Conservation (phyloP, 2,329 filamentous ascomycete genomes). For the Exserohilum turcica region DNA sequence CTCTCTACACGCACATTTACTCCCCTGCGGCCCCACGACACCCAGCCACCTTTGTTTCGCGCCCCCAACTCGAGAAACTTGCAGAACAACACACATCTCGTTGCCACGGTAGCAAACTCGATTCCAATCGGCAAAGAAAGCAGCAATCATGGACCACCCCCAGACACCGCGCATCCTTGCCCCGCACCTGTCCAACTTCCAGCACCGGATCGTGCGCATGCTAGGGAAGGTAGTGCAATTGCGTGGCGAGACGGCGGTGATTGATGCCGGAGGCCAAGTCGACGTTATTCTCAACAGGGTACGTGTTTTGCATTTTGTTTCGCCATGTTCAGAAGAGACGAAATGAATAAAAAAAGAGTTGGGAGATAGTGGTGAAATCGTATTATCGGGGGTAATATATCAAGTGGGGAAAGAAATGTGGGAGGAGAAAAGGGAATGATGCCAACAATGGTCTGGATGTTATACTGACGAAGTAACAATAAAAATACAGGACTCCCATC, state of each 20-base stretch:
- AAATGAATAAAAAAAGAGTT: background rate
- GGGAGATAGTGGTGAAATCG: background rate
- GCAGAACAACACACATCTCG: background rate
- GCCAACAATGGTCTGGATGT: no score
- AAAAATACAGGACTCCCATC: constrained; percentile 66
- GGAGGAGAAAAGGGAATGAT: background rate
- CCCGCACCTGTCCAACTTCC: constrained; percentile 76
- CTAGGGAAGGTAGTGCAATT: constrained; percentile 84
- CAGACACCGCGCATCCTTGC: constrained; percentile 81
- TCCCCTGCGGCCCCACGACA: background rate
- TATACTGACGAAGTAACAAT: no score
- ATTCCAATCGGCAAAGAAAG: background rate
- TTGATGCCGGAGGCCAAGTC: constrained; percentile 79
- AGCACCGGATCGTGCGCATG: constrained; percentile 74
- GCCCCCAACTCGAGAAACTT: background rate
- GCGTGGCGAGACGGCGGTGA: constrained; percentile 76
- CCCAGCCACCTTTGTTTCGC: no score
- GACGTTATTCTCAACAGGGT: constrained; percentile 76
- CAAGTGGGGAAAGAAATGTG: background rate
- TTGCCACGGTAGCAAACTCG: background rate
- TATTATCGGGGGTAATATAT: background rate
- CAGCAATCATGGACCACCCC: constrained; percentile 38
- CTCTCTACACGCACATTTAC: background rate
- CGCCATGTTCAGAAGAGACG: background rate
- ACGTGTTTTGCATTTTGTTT: constrained; percentile 29